Conservation (phyloP, 163 green algal species). For the Chlorella variabilis region DNA sequence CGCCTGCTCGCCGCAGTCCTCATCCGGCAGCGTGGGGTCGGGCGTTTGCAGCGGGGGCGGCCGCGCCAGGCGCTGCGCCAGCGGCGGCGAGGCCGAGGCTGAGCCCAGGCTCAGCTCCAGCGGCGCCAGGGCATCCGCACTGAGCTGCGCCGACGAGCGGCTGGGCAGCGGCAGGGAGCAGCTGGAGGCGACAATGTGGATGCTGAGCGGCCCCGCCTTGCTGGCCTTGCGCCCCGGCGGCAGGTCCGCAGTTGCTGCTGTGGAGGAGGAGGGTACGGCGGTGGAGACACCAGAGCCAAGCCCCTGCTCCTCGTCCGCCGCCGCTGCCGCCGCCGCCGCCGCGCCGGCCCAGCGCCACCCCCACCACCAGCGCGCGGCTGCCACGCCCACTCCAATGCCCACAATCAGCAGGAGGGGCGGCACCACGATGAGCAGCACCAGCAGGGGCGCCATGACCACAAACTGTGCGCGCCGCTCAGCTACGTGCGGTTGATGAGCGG, state of each 20-base stretch:
- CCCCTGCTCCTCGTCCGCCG: neutral
- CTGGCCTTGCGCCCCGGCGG: constrained; percentile 4
- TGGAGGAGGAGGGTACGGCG: neutral
- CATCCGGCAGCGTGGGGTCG: neutral
- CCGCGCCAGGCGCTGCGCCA: neutral
- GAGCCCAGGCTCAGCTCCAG: too few relatives aligned
- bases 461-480: neutral
- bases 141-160: too few relatives aligned
- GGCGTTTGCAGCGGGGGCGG: neutral
- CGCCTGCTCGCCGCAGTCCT: too few relatives aligned
- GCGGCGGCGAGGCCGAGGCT: neutral
- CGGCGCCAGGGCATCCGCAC: too few relatives aligned
- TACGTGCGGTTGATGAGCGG: neutral
- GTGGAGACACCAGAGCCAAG: neutral
- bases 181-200: constrained; percentile 19
- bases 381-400: neutral
- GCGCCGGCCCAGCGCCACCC: neutral
- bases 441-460: neutral
- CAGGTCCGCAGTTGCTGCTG: neutral
- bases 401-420: neutral
- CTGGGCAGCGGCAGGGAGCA: too few relatives aligned
- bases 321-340: neutral
- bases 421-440: constrained; percentile 19
- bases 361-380: constrained; percentile 3
- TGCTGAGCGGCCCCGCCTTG: neutral